Evolutionary conservation across 768 basidiomycete genomes (phyloP).

Genomic region (Naganishia vaughanmartiniae): DNA sequence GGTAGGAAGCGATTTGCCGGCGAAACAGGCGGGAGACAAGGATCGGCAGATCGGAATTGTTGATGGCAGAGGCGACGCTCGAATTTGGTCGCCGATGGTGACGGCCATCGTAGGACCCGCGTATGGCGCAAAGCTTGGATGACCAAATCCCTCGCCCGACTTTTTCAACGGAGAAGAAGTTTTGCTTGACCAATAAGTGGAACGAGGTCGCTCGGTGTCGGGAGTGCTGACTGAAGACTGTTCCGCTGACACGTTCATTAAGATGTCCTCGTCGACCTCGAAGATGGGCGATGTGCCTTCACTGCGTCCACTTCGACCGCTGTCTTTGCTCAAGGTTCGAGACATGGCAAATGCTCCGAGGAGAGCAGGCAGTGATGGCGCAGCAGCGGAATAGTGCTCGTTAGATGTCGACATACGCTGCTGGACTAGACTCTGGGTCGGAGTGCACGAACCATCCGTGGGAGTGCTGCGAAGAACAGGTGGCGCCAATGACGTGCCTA

Average conservation of each 20-base stretch:
- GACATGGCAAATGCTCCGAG: not conserved
- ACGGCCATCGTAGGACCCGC: constrained; percentile 24
- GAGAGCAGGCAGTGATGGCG: not conserved
- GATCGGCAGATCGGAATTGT: constrained; percentile 25
- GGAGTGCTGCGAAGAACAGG: constrained; percentile 9
- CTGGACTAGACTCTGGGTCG: constrained; percentile 28
- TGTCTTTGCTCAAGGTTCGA: constrained; percentile 23
- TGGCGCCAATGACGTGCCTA: not conserved
- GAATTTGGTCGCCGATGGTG: constrained; percentile 27
- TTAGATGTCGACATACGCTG: not conserved
- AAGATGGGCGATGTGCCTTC: constrained; percentile 24
- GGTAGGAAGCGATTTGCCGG: constrained; percentile 16
- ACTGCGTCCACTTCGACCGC: constrained; percentile 13
- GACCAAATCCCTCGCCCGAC: not conserved
- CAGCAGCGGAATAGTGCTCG: not conserved
- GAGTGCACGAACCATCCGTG: constrained; percentile 23
- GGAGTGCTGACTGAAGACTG: not conserved
- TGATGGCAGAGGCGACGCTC: constrained; percentile 22
- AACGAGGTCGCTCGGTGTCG: not conserved
- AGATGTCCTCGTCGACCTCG: constrained; percentile 27
- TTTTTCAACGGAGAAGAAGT: constrained; percentile 2
- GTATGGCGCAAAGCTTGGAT: not conserved
- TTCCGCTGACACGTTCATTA: not conserved
- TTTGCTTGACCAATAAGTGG: not conserved
- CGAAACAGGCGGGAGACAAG: constrained; percentile 23